Conservation (phyloP, 768 basidiomycete species). For the Paxillus ammoniavirescens region DNA sequence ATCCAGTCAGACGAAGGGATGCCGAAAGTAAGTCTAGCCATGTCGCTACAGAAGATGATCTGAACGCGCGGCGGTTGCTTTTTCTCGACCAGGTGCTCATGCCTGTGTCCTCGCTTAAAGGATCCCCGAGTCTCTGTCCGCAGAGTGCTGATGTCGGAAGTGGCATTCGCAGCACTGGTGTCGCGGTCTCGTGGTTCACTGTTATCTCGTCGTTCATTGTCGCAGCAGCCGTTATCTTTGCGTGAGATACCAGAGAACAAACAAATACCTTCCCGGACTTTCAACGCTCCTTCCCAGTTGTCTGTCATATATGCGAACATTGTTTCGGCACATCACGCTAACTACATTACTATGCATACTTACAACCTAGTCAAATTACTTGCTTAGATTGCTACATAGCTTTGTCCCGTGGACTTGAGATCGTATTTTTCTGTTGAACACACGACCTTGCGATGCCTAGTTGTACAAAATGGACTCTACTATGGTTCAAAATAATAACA, state of each 20-base stretch:
- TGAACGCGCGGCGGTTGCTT: neutral
- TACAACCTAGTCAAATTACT: neutral
- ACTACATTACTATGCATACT: slow-evolving; percentile 5
- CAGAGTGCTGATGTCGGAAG: slow-evolving; percentile 8
- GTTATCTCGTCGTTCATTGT: slow-evolving; percentile 1
- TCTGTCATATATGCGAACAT: neutral
- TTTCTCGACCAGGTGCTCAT: slow-evolving; percentile 33
- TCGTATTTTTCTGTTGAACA: slow-evolving; percentile 7
- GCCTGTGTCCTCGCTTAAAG: slow-evolving; percentile 27
- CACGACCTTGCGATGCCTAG: too few species aligned
- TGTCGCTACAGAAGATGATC: neutral
- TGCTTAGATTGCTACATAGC: slow-evolving; percentile 12
- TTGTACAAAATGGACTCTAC: too few species aligned
- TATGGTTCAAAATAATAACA: too few species aligned
- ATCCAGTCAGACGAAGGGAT: slow-evolving; percentile 41
- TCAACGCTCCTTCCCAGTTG: neutral
- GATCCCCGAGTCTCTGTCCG: slow-evolving; percentile 18
- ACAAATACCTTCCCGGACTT: neutral
- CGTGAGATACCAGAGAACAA: slow-evolving; percentile 3
- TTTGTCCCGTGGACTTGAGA: slow-evolving; percentile 8
- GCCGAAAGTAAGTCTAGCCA: slow-evolving; percentile 38
- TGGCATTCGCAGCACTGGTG: neutral
- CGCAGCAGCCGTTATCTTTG: slow-evolving; percentile 3
- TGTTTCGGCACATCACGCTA: neutral
- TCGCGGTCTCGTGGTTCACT: slow-evolving; percentile 7